Conservation (phyloP, 2,329 filamentous ascomycete species). For the Domatiomyces catenatus region DNA sequence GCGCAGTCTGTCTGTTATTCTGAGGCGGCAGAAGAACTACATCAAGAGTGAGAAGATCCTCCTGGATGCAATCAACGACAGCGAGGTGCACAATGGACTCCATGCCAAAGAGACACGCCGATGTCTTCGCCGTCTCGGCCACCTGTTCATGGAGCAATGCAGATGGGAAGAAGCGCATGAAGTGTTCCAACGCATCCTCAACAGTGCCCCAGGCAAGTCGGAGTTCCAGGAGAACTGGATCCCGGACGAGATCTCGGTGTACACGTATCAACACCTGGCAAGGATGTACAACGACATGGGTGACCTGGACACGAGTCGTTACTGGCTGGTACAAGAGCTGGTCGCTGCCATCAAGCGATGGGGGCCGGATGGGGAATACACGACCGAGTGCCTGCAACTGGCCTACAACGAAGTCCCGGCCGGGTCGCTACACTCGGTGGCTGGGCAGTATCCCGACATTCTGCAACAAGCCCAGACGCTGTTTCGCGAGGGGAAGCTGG, state of each 20-base stretch:
- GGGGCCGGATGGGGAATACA: neutral
- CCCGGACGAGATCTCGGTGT: conserved; percentile 1
- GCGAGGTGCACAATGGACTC: neutral
- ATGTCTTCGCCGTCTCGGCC: neutral
- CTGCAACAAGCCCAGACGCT: neutral
- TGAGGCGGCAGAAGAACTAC: neutral
- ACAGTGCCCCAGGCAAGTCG: neutral
- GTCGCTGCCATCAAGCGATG: conserved; percentile 1
- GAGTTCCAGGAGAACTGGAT: neutral
- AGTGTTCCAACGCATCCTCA: neutral
- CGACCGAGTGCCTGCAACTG: conserved; percentile 1
- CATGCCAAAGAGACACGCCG: conserved; percentile 1
- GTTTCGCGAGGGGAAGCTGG: neutral
- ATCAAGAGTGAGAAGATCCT: conserved; percentile 30
- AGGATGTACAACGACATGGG: neutral
- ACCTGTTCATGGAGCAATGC: conserved; percentile 1
- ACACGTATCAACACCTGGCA: conserved; percentile 1
- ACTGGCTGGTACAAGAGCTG: neutral
- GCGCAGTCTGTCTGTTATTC: neutral
- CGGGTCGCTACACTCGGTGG: neutral
- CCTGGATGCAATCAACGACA: conserved; percentile 34
- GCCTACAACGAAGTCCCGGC: neutral
- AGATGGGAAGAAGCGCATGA: neutral
- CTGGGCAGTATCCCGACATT: conserved; percentile 1
- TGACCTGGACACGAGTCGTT: neutral